These are phyloP conservation scores for Dipodascus geniculatus DNA, from an alignment of 805 yeast species.

Conservation along the genomic window DNA sequence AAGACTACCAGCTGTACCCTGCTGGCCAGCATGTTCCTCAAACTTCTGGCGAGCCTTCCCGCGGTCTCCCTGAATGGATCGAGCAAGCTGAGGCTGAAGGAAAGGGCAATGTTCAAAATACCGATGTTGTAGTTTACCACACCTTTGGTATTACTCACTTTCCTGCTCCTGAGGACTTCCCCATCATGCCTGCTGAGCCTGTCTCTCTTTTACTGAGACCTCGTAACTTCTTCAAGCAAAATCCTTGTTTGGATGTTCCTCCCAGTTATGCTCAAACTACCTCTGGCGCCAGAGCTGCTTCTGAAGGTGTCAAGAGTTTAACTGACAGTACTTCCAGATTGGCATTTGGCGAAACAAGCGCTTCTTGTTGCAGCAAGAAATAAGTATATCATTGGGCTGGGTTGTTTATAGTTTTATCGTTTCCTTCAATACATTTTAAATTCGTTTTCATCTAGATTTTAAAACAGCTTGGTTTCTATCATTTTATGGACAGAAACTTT, in stretches of 20 bases:
- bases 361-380: not conserved
- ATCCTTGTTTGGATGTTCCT: conserved; percentile 64
- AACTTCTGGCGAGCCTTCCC: conserved; percentile 23
- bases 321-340: conserved; percentile 40
- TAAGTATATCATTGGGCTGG: not conserved
- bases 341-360: conserved; percentile 28
- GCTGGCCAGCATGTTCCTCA: conserved; percentile 41
- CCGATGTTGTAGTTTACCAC: conserved; percentile 67
- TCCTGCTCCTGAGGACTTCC: conserved; percentile 87
- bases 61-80: conserved; percentile 21
- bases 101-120: conserved; percentile 29
- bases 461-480: no score
- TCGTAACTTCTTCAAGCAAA: conserved; percentile 64
- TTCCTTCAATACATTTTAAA: not conserved
- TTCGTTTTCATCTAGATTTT: no score
- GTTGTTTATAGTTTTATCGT: not conserved
- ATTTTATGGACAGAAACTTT: no score
- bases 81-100: conserved; percentile 26
- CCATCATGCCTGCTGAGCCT: conserved; percentile 81
- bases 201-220: conserved; percentile 66
- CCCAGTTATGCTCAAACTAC: conserved; percentile 49
- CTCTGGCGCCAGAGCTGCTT: conserved; percentile 28
- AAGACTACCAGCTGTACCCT: conserved; percentile 65
- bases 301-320: conserved; percentile 26
- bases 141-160: conserved; percentile 78